These are phyloP conservation scores for Coleophoma eucalyptorum DNA, from an alignment of 2,329 filamentous ascomycete species.

Conservation along the genomic window DNA sequence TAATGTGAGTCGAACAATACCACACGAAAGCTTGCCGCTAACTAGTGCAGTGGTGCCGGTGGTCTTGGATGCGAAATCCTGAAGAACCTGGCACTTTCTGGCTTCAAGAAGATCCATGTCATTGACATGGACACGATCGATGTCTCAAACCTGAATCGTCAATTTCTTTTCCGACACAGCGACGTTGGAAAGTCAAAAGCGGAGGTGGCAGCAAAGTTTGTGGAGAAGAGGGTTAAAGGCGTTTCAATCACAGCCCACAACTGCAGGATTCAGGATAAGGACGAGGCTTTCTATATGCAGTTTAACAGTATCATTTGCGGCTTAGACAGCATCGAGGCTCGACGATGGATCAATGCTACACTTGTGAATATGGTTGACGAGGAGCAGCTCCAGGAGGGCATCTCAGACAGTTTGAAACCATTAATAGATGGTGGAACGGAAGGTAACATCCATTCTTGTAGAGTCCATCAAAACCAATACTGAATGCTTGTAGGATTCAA, in stretches of 20 bases:
- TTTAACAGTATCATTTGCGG: slow-evolving; percentile 94
- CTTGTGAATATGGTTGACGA: slow-evolving; percentile 86
- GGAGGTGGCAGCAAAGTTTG: slow-evolving; percentile 86
- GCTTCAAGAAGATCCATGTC: slow-evolving; percentile 95
- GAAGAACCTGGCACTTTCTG: slow-evolving; percentile 91
- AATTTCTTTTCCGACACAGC: slow-evolving; percentile 88
- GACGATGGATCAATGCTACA: slow-evolving; percentile 97
- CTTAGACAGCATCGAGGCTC: slow-evolving; percentile 92
- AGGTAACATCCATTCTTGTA: slow-evolving; percentile 41
- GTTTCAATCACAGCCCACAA: slow-evolving; percentile 94
- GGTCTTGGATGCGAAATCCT: slow-evolving; percentile 94
- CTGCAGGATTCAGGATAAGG: slow-evolving; percentile 93
- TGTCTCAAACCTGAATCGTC: slow-evolving; percentile 94
- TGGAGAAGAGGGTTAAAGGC: slow-evolving; percentile 83
- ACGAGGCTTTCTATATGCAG: slow-evolving; percentile 94
- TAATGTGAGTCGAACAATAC: slow-evolving; percentile 24
- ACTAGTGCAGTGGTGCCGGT: slow-evolving; percentile 70
- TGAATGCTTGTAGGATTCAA: slow-evolving; percentile 69
- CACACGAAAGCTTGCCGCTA: slow-evolving; percentile 6
- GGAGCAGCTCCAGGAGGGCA: slow-evolving; percentile 43
- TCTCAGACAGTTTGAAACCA: slow-evolving; percentile 80
- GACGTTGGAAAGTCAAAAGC: slow-evolving; percentile 95
- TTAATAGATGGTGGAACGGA: slow-evolving; percentile 96
- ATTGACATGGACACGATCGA: slow-evolving; percentile 99
- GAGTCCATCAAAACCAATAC: not conserved